Percentiles rank a stretch among this genome's conserved stretches.
These are phyloP conservation scores for Fusarium napiforme DNA, from an alignment of 2,329 filamentous ascomycete genomes.

Conservation along the genomic window DNA sequence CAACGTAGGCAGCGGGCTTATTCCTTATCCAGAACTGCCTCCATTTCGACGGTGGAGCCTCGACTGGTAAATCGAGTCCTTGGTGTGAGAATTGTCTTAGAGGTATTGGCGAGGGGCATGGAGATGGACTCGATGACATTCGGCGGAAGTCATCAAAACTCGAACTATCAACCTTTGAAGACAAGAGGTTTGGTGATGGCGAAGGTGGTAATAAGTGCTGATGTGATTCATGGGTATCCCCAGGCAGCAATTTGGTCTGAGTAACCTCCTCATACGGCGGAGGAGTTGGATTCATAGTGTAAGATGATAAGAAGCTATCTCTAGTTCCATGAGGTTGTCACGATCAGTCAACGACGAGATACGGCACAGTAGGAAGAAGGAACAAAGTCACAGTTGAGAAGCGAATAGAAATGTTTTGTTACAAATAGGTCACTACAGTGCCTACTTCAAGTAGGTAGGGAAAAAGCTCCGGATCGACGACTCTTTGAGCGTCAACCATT, in stretches of 20 bases:
- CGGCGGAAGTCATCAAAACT: constrained; percentile 38
- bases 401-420: constrained; percentile 7
- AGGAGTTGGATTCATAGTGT: constrained; percentile 31
- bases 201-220: constrained; percentile 26
- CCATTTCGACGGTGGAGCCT: constrained; percentile 40
- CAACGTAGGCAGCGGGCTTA: constrained; percentile 77
- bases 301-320: not conserved
- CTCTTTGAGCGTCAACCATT: constrained; percentile 14
- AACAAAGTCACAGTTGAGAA: constrained; percentile 11
- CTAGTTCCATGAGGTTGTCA: constrained; percentile 2
- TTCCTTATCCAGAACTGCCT: constrained; percentile 69
- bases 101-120: constrained; percentile 40
- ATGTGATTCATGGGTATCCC: constrained; percentile 17
- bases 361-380: constrained; percentile 4
- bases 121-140: constrained; percentile 39
- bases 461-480: constrained; percentile 21
- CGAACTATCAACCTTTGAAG: constrained; percentile 27
- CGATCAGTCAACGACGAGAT: not conserved
- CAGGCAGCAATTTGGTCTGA: constrained; percentile 28
- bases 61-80: not conserved
- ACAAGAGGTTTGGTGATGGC: constrained; percentile 16
- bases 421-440: constrained; percentile 11
- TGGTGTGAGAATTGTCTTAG: constrained; percentile 21
- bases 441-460: constrained; percentile 1
- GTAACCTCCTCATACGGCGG: constrained; percentile 34